Percentiles rank a stretch among this genome's conserved stretches.
phyloP scores from a whole-genome alignment of 2,329 filamentous ascomycete genomes.

The Pseudogymnoascus sp. region DNA sequence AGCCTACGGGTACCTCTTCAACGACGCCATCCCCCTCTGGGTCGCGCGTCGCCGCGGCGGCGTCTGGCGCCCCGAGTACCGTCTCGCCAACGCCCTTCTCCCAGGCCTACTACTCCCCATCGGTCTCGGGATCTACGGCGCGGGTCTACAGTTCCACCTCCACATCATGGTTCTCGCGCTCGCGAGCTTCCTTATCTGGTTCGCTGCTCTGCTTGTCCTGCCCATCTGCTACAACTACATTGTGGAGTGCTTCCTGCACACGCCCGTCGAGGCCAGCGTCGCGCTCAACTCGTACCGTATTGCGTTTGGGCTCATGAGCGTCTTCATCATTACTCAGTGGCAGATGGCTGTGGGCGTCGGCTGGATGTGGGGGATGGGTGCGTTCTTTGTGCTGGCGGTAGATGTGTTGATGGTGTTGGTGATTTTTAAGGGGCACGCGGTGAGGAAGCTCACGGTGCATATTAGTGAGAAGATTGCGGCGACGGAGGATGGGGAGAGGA shows the following conservation, averaged over 20 bases:
- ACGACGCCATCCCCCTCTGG: constrained; percentile 11
- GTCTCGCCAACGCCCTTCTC: constrained; percentile 28
- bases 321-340: constrained; percentile 35
- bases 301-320: constrained; percentile 32
- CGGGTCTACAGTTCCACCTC: constrained; percentile 33
- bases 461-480: constrained; percentile 12
- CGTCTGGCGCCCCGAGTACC: constrained; percentile 34
- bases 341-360: constrained; percentile 29
- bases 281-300: constrained; percentile 30
- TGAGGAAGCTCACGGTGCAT: constrained; percentile 15
- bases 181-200: constrained; percentile 33
- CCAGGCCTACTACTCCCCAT: constrained; percentile 28
- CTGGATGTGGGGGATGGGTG: constrained; percentile 36
- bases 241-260: constrained; percentile 29
- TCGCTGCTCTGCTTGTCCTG: constrained; percentile 28
- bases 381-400: constrained; percentile 29
- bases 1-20: constrained; percentile 6
- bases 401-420: constrained; percentile 24
- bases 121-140: constrained; percentile 32
- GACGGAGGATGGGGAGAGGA: constrained; percentile 25
- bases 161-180: constrained; percentile 35
- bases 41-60: constrained; percentile 18
- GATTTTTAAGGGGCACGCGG: constrained; percentile 25
- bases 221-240: constrained; percentile 24
- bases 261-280: constrained; percentile 32